Conservation (phyloP, 116 monocot genomes). For the Posidonia oceanica region DNA sequence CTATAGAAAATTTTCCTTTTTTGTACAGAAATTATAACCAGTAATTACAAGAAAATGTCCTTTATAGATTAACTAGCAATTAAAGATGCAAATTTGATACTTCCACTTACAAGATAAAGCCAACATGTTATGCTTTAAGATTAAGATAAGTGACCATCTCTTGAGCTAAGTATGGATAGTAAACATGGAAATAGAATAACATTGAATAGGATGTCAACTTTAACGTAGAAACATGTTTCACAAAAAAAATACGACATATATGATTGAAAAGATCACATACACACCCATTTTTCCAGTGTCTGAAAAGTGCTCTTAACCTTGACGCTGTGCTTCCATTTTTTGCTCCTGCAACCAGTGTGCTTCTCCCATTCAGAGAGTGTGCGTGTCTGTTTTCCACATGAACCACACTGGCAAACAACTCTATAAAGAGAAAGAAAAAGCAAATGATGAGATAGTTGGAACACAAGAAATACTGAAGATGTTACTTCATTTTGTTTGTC, state of each 20-base stretch:
- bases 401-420: slow-evolving; percentile 59
- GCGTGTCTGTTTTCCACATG: slow-evolving; percentile 54
- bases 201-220: background rate
- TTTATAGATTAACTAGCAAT: no score
- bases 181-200: no score
- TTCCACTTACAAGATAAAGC: no score
- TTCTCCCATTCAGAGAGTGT: slow-evolving; percentile 75
- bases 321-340: slow-evolving; percentile 85
- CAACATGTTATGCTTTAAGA: no score
- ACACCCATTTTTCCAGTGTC: slow-evolving; percentile 69
- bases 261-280: background rate
- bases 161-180: no score
- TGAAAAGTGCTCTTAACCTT: slow-evolving; percentile 57
- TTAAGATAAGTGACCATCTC: no score
- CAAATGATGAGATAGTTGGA: background rate
- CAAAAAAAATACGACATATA: background rate
- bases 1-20: no score
- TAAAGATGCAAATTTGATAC: no score
- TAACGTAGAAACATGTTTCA: background rate
- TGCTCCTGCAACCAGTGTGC: slow-evolving; percentile 81
- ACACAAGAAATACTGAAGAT: background rate
- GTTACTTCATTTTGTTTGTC: background rate
- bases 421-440: slow-evolving; percentile 14
- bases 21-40: no score
- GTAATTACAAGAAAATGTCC: no score